A percentile compares a stretch with the other conserved stretches of the same genome.
phyloP scores from a whole-genome alignment of 495 filamentous ascomycete species.

The Neurospora sp. region DNA sequence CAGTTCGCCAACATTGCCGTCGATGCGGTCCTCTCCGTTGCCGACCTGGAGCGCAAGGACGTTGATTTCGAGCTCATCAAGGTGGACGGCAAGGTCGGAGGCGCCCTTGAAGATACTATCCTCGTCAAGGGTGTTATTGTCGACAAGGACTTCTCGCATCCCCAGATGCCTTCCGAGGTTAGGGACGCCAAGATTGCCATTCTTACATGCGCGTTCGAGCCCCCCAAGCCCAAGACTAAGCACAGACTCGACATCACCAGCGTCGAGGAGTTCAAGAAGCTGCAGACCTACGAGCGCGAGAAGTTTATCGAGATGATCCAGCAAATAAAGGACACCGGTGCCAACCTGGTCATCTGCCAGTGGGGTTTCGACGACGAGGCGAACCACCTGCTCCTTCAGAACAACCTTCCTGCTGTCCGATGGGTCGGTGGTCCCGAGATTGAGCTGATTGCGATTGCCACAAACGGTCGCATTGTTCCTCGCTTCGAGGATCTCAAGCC shows the following conservation, averaged over 20 bases:
- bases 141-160: constrained; percentile 99
- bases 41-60: constrained; percentile 91
- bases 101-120: constrained; percentile 85
- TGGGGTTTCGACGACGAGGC: constrained; percentile 99
- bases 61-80: constrained; percentile 99
- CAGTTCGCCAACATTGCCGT: constrained; percentile 97
- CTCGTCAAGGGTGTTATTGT: constrained; percentile 96
- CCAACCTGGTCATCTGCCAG: constrained; percentile 96
- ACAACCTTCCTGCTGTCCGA: constrained; percentile 87
- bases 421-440: constrained; percentile 99
- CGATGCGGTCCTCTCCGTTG: constrained; percentile 92
- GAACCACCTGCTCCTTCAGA: constrained; percentile 92
- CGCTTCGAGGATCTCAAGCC: constrained; percentile 89
- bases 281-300: constrained; percentile 87
- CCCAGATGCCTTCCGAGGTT: constrained; percentile 95
- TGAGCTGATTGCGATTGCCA: constrained; percentile 96
- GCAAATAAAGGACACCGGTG: constrained; percentile 93
- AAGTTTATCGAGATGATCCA: constrained; percentile 99
- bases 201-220: constrained; percentile 95
- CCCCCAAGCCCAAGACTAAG: constrained; percentile 99
- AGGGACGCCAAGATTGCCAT: constrained; percentile 93
- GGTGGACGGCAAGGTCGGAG: constrained; percentile 96
- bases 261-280: constrained; percentile 93
- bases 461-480: constrained; percentile 93
- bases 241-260: constrained; percentile 97